Percentiles rank a stretch among this genome's conserved stretches.
Evolutionary conservation across 2,329 filamentous ascomycete genomes (phyloP).

Genomic region (Cladosporium colombiae): DNA sequence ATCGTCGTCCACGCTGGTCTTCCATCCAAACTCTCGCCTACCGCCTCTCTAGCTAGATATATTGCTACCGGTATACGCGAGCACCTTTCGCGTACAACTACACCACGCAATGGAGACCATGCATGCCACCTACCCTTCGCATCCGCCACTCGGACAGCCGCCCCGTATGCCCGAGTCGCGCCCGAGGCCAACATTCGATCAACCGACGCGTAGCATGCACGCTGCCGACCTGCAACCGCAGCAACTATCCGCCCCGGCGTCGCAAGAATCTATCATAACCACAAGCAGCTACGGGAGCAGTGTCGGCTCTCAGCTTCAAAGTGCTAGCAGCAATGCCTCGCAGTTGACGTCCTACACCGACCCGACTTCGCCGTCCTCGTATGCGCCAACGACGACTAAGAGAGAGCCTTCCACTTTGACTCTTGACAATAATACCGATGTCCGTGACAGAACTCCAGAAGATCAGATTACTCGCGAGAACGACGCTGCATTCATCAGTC

Average conservation of each 20-base stretch:
- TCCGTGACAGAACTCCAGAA: constrained; percentile 25
- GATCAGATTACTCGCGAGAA: constrained; percentile 23
- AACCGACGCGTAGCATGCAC: constrained; percentile 31
- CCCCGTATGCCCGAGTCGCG: constrained; percentile 13
- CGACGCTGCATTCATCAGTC: neutral
- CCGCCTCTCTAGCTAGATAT: neutral
- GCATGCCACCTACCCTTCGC: constrained; percentile 23
- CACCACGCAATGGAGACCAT: constrained; percentile 22
- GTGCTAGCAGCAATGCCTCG: constrained; percentile 32
- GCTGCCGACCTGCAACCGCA: constrained; percentile 23
- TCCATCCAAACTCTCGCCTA: constrained; percentile 16
- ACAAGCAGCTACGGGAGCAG: constrained; percentile 31
- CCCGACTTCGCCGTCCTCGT: constrained; percentile 31
- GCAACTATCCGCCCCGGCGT: constrained; percentile 32
- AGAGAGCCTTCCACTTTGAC: neutral
- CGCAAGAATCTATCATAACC: constrained; percentile 34
- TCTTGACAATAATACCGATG: neutral
- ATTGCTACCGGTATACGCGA: neutral
- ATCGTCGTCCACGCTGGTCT: constrained; percentile 7
- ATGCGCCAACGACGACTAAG: constrained; percentile 14
- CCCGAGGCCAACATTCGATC: constrained; percentile 19
- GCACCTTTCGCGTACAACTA: neutral
- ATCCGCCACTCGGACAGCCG: constrained; percentile 17
- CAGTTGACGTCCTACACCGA: constrained; percentile 36
- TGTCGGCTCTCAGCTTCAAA: constrained; percentile 23